These are phyloP conservation scores for Lipomyces spencermartinsiae DNA, from an alignment of 805 yeast species.

Conservation along the genomic window DNA sequence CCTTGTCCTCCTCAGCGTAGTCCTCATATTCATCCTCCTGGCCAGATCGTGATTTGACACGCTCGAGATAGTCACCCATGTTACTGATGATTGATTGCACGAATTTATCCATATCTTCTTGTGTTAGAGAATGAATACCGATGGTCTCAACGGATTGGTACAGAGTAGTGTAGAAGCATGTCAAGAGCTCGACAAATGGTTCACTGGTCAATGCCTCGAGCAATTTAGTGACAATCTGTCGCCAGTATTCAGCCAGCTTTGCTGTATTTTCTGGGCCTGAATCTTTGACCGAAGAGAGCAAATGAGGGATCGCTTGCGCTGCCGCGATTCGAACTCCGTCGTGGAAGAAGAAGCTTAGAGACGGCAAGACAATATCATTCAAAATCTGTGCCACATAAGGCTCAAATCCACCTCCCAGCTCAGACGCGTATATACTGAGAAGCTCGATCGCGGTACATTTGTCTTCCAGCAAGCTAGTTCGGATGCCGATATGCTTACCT, in stretches of 20 bases:
- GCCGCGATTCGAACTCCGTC: conserved; percentile 95
- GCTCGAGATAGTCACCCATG: conserved; percentile 69
- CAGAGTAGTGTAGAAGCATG: conserved; percentile 76
- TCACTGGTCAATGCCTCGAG: conserved; percentile 73
- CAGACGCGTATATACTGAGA: conserved; percentile 80
- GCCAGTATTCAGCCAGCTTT: conserved; percentile 74
- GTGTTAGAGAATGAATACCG: conserved; percentile 61
- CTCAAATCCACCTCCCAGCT: conserved; percentile 79
- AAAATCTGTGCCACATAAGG: conserved; percentile 83
- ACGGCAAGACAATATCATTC: conserved; percentile 81
- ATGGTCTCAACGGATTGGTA: conserved; percentile 69
- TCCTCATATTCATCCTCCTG: conserved; percentile 51
- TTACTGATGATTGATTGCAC: conserved; percentile 66
- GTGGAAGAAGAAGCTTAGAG: conserved; percentile 87
- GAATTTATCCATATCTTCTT: conserved; percentile 60
- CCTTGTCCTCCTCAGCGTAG: conserved; percentile 84
- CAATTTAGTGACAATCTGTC: conserved; percentile 68
- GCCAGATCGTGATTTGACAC: conserved; percentile 64
- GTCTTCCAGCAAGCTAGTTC: conserved; percentile 92
- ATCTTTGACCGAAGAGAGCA: conserved; percentile 60
- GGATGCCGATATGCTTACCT: conserved; percentile 93
- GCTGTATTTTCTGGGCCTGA: conserved; percentile 51
- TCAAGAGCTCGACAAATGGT: conserved; percentile 81
- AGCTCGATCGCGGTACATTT: conserved; percentile 92
- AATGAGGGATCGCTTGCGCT: conserved; percentile 79